Conservation (phyloP, 2,329 filamentous ascomycete genomes). For the Diaporthe capsici region DNA sequence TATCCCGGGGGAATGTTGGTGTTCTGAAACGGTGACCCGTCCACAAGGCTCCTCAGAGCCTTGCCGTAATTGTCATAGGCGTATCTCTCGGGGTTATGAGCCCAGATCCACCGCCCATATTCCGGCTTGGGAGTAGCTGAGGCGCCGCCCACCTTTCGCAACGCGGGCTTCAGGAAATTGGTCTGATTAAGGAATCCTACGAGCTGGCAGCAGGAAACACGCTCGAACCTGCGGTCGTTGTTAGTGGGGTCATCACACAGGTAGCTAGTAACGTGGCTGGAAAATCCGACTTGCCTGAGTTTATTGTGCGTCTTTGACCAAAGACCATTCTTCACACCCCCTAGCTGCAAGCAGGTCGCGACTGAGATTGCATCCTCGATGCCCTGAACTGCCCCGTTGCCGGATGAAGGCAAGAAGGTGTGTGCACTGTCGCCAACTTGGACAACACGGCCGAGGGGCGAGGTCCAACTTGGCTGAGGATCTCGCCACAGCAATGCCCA, state of each 20-base stretch:
- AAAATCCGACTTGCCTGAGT: slow-evolving; percentile 17
- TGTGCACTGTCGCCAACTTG: slow-evolving; percentile 58
- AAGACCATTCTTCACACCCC: slow-evolving; percentile 52
- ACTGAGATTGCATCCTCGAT: slow-evolving; percentile 57
- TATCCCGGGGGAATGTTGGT: slow-evolving; percentile 17
- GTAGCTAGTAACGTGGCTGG: no score
- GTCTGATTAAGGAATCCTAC: slow-evolving; percentile 44
- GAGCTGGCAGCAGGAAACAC: slow-evolving; percentile 42
- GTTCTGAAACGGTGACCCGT: slow-evolving; percentile 18
- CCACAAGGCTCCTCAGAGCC: slow-evolving; percentile 21
- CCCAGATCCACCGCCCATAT: slow-evolving; percentile 45
- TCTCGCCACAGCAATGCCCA: slow-evolving; percentile 48
- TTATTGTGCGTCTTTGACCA: slow-evolving; percentile 34
- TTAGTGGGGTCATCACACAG: neutral
- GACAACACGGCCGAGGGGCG: slow-evolving; percentile 51
- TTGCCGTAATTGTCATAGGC: slow-evolving; percentile 34
- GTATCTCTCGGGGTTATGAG: slow-evolving; percentile 44
- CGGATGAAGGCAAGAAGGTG: slow-evolving; percentile 55
- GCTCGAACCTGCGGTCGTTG: slow-evolving; percentile 35
- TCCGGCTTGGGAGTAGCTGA: slow-evolving; percentile 27
- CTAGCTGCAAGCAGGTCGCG: slow-evolving; percentile 57
- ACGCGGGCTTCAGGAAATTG: slow-evolving; percentile 43
- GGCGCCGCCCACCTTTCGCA: slow-evolving; percentile 36
- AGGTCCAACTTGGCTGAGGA: slow-evolving; percentile 51
- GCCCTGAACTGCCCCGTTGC: slow-evolving; percentile 56